Base-by-base conservation (phyloP, 2,329 filamentous ascomycete genomes). In the Aplosporella prunicola region DNA sequence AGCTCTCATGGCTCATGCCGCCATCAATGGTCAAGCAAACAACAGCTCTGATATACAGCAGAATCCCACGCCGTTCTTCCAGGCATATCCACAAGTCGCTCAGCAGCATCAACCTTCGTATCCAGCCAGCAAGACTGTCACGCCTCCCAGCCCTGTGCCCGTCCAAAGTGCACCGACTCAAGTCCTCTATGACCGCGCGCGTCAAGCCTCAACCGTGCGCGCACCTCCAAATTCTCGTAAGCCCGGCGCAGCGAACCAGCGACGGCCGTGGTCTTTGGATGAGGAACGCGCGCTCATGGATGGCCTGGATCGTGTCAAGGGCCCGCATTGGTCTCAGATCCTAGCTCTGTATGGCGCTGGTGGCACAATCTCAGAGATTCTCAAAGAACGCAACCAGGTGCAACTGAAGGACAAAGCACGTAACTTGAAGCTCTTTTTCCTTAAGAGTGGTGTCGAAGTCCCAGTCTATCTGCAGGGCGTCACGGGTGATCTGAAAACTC, bases 291-390 rank as follows among this genome's bases (percentile, higher is more conserved):
- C 87, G 0, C 68, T 94, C 13, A 89, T 94, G 80, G 76, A 82
- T 32, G 87, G 87, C 1, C 73, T 94, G 4, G 87, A 93, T 52
- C 77, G 82, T 55, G 87, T 94, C 31, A 87, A 88, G 54, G 87
- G 87, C 0, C 87, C 87, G 13, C 86, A 94, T 51, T 94, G 87
- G 87, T 89, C 83, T 48, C 86, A 93, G 54, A 94, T 94, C 31
- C 67, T 94, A 9, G 80, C 80, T 2, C 72, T 93, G 27, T 93
- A 89, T 54, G 87, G 87, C 1, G 72, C 76, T 0, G 82, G 80
- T 27, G 87, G 87, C 5, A 82, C 80, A 0, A 75, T 89, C 16
- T 88, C 78, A 31, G 81, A 89, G 48, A 82, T 89, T 16, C 69
- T 93, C 14, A 89, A 88, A 48, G 87, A 93, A 54, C 74, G 86